phyloP scores from a whole-genome alignment of 2,329 filamentous ascomycete genomes.

The Byssothecium circinans region DNA sequence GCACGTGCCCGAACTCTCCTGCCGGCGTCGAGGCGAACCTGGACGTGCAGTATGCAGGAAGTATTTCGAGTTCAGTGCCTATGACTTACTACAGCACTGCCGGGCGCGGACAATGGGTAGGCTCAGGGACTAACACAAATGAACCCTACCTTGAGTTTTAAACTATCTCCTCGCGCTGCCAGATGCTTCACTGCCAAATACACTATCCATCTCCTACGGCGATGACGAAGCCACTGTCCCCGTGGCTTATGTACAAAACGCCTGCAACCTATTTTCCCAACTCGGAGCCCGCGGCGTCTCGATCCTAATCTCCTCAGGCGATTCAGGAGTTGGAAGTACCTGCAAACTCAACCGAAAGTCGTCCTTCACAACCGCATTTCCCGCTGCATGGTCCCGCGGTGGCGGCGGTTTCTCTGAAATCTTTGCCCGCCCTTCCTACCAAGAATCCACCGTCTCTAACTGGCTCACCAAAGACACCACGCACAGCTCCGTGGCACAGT shows the following conservation, averaged over 20 bases:
- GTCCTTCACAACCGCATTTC: conserved; percentile 64
- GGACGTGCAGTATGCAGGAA: conserved; percentile 63
- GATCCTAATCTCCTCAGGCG: conserved; percentile 65
- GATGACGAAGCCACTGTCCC: conserved; percentile 68
- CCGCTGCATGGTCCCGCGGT: conserved; percentile 65
- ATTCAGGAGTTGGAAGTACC: conserved; percentile 58
- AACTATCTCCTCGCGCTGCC: conserved; percentile 55
- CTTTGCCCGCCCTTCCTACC: conserved; percentile 54
- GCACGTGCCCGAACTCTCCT: conserved; percentile 53
- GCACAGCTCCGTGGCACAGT: conserved; percentile 17
- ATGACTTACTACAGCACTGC: conserved; percentile 63
- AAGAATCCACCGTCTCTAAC: conserved; percentile 46
- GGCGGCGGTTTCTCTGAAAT: conserved; percentile 54
- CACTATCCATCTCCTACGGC: conserved; percentile 67
- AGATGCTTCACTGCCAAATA: conserved; percentile 62
- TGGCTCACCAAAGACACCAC: conserved; percentile 48
- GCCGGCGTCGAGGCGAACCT: conserved; percentile 61
- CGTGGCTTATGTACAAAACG: conserved; percentile 60
- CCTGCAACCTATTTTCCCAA: conserved; percentile 66
- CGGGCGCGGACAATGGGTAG: conserved; percentile 57
- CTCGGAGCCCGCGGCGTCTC: conserved; percentile 69
- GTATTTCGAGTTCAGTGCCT: conserved; percentile 57
- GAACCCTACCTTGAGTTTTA: conserved; percentile 69
- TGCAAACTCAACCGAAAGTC: conserved; percentile 58
- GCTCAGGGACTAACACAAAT: conserved; percentile 57